phyloP scores from a whole-genome alignment of 495 filamentous ascomycete species.

The Penicillium nucicola region DNA sequence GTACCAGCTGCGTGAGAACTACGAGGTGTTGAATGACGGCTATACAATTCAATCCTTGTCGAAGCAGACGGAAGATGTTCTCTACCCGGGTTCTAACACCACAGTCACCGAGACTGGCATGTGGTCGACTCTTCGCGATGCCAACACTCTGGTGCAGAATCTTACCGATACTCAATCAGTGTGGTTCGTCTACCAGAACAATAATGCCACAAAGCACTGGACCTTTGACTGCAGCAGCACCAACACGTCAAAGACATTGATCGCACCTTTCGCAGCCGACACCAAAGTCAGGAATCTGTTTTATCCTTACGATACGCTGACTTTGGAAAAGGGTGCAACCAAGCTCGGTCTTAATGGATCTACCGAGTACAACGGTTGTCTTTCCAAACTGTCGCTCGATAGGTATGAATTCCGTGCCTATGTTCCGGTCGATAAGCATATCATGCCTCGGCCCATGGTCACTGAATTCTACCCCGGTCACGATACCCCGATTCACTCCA shows the following conservation, averaged over 20 bases:
- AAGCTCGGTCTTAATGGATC: conserved; percentile 43
- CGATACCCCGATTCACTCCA: conserved; percentile 54
- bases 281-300: conserved; percentile 62
- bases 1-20: conserved; percentile 57
- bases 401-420: conserved; percentile 63
- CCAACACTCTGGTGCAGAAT: conserved; percentile 47
- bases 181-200: conserved; percentile 67
- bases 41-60: conserved; percentile 53
- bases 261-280: conserved; percentile 54
- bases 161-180: conserved; percentile 49
- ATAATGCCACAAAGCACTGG: conserved; percentile 50
- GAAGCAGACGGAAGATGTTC: conserved; percentile 48
- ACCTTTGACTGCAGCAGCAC: conserved; percentile 54
- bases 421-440: conserved; percentile 49
- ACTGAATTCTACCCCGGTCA: conserved; percentile 63
- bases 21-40: conserved; percentile 63
- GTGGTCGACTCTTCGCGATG: conserved; percentile 58
- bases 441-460: conserved; percentile 55
- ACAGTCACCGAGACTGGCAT: conserved; percentile 61
- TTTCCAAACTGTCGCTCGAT: conserved; percentile 47
- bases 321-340: conserved; percentile 32
- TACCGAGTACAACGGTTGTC: conserved; percentile 51
- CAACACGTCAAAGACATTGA: conserved; percentile 39
- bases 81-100: conserved; percentile 50
- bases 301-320: conserved; percentile 56